These are phyloP conservation scores for Xylaria sp. DNA, from an alignment of 2,329 filamentous ascomycete species.

Conservation along the genomic window DNA sequence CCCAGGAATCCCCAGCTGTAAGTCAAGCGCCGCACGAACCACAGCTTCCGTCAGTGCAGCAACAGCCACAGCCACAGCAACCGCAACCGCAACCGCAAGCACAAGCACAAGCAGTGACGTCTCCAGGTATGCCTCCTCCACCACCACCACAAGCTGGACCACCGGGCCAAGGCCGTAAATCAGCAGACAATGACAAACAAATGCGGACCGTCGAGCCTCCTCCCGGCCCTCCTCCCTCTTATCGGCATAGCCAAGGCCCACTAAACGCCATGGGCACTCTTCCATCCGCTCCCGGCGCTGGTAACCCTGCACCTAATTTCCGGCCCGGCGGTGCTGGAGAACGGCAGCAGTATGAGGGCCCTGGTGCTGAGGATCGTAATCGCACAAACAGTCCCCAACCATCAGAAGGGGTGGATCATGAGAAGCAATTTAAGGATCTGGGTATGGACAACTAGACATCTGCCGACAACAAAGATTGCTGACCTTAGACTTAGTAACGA, in stretches of 20 bases:
- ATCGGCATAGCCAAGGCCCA: constrained; percentile 61
- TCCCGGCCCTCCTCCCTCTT: constrained; percentile 60
- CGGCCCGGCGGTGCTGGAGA: constrained; percentile 54
- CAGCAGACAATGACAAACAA: constrained; percentile 60
- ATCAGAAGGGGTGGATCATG: constrained; percentile 57
- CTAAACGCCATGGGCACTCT: constrained; percentile 57
- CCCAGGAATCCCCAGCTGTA: constrained; percentile 57
- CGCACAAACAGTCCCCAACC: constrained; percentile 67
- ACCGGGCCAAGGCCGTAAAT: constrained; percentile 57
- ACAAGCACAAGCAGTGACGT: constrained; percentile 46
- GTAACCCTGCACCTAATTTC: constrained; percentile 52
- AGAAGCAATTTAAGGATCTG: constrained; percentile 68
- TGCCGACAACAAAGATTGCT: constrained; percentile 34
- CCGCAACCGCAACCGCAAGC: constrained; percentile 40
- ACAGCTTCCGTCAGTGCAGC: constrained; percentile 40
- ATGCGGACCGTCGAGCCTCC: constrained; percentile 57
- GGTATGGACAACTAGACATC: constrained; percentile 53
- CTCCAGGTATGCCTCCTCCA: constrained; percentile 61
- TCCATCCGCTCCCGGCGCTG: constrained; percentile 53
- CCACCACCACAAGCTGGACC: constrained; percentile 51
- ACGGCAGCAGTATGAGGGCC: constrained; percentile 57
- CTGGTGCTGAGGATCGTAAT: constrained; percentile 56
- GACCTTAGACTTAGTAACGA: constrained; percentile 72
- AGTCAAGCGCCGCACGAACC: constrained; percentile 48
- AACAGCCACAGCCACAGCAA: constrained; percentile 38